Evolutionary conservation across 345 rosid genomes (phyloP).

Genomic region (Adansonia digitata): DNA sequence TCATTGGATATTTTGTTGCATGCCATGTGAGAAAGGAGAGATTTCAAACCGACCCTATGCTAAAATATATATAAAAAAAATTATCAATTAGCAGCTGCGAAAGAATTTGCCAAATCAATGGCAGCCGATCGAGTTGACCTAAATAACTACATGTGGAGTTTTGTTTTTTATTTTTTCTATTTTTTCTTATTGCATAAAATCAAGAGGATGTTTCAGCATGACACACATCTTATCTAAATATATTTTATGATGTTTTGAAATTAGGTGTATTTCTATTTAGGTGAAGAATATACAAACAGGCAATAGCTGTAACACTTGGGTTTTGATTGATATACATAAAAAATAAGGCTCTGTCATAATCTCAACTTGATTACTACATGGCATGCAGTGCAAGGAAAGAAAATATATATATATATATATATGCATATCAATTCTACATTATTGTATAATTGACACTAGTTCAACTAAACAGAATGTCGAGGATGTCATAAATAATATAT

Average conservation of each 20-base stretch:
- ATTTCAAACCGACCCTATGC: neutral
- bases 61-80: neutral
- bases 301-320: constrained; percentile 9
- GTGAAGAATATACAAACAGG: constrained; percentile 14
- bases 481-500: neutral
- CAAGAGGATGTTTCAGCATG: constrained; percentile 28
- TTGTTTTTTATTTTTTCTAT: no score
- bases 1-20: constrained; percentile 3
- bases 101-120: constrained; percentile 15
- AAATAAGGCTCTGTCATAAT: constrained; percentile 22
- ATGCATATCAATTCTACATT: neutral
- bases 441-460: neutral
- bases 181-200: constrained; percentile 7
- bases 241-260: constrained; percentile 22
- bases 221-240: neutral
- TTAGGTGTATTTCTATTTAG: constrained; percentile 21
- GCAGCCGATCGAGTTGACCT: constrained; percentile 25
- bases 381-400: constrained; percentile 33
- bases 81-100: neutral
- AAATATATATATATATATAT: neutral
- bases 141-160: neutral
- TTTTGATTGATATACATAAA: constrained; percentile 3
- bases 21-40: constrained; percentile 3
- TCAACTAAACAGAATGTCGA: constrained; percentile 24
- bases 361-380: constrained; percentile 27